Conservation (phyloP, 179 eudicot genomes). For the Nepenthes alata region DNA sequence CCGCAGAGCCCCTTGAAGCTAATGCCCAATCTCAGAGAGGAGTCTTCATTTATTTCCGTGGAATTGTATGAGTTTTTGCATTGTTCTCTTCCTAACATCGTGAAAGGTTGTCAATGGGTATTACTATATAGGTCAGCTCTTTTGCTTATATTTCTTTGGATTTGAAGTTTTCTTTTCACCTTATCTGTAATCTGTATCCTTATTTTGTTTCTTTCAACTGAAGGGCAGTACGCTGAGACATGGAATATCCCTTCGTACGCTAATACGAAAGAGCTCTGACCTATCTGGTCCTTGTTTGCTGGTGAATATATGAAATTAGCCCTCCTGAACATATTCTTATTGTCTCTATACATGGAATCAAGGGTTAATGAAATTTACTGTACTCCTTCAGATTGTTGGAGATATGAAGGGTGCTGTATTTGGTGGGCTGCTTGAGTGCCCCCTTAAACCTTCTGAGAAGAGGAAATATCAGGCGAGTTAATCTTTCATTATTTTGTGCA, state of each 20-base stretch:
- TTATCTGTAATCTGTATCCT: constrained; percentile 10
- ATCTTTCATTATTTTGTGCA: neutral
- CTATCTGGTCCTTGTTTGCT: constrained; percentile 61
- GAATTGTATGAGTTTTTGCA: constrained; percentile 64
- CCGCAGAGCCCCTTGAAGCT: constrained; percentile 28
- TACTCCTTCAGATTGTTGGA: constrained; percentile 55
- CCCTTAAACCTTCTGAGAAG: constrained; percentile 68
- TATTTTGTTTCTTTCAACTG: constrained; percentile 35
- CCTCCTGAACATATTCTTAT: neutral
- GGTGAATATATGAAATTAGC: constrained; percentile 16
- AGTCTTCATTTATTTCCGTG: constrained; percentile 48
- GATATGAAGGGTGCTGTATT: constrained; percentile 86
- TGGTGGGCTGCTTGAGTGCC: constrained; percentile 87
- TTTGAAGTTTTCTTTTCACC: neutral
- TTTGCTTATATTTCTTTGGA: neutral
- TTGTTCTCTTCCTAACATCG: constrained; percentile 76
- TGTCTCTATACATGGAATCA: neutral
- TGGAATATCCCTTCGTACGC: constrained; percentile 82
- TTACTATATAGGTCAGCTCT: constrained; percentile 73
- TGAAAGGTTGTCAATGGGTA: constrained; percentile 90
- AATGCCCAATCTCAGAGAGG: constrained; percentile 55
- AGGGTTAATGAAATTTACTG: constrained; percentile 6
- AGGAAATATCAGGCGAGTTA: constrained; percentile 81
- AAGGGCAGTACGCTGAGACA: constrained; percentile 87
- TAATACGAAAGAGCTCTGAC: constrained; percentile 57